Conservation (phyloP, 306 rosid species). For the Castanea sativa region DNA sequence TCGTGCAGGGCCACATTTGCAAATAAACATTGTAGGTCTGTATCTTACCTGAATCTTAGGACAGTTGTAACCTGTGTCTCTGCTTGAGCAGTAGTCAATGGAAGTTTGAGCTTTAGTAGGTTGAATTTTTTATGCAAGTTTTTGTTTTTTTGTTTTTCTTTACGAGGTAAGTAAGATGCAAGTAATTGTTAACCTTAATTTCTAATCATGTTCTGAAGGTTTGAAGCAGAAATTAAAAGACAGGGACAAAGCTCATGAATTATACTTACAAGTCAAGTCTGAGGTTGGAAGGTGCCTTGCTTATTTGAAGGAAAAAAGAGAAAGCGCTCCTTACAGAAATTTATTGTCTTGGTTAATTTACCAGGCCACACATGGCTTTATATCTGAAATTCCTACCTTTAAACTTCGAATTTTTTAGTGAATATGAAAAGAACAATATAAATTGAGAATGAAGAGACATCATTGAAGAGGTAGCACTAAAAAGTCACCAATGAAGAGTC, state of each 20-base stretch:
- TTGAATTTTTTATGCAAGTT: not conserved
- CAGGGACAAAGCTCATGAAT: constrained; percentile 47
- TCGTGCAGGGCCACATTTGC: no score
- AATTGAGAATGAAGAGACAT: no score
- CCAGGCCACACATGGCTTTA: constrained; percentile 54
- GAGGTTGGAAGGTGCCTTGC: constrained; percentile 68
- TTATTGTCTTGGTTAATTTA: constrained; percentile 52
- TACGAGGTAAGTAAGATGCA: not conserved
- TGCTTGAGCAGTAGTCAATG: not conserved
- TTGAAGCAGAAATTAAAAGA: constrained; percentile 61
- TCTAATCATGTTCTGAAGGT: constrained; percentile 40
- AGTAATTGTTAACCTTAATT: not conserved
- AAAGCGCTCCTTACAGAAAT: constrained; percentile 69
- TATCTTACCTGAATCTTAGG: not conserved
- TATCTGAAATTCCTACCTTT: constrained; percentile 70
- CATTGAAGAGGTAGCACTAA: no score
- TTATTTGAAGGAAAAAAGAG: constrained; percentile 66
- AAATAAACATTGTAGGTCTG: no score
- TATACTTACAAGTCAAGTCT: constrained; percentile 63
- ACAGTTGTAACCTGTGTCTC: not conserved
- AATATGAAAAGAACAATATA: no score
- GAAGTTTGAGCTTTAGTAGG: not conserved
- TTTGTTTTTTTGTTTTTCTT: not conserved
- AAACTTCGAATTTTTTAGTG: constrained; percentile 41
- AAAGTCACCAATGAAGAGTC: no score